Percentiles rank a stretch among this genome's conserved stretches.
Conservation (phyloP, 2,329 filamentous ascomycete genomes). For the Colletotrichum theobromicola region DNA sequence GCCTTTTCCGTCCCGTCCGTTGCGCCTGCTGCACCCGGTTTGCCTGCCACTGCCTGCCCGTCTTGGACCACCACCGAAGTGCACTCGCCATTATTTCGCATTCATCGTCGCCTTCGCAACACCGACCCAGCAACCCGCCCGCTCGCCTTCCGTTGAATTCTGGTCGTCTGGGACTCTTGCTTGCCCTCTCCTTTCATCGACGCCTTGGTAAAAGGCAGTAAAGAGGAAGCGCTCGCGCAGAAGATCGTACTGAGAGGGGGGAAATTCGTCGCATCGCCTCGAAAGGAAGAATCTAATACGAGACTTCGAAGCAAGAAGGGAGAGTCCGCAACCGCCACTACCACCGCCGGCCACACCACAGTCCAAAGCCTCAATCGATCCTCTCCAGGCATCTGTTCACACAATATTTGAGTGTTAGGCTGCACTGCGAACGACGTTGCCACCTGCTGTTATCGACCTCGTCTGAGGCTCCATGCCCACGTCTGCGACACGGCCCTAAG, state of each 20-base stretch:
- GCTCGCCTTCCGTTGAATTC: not conserved
- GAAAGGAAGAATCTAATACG: not conserved
- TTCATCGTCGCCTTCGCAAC: not conserved
- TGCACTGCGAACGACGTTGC: not conserved
- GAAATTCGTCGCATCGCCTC: not conserved
- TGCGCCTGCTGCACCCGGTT: not conserved
- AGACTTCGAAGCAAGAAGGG: constrained; percentile 2
- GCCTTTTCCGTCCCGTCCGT: constrained; percentile 3
- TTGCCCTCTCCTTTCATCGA: not conserved
- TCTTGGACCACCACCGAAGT: not conserved
- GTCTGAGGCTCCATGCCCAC: not conserved
- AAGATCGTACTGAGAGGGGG: not conserved
- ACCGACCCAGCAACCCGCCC: not conserved
- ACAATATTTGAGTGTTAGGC: not conserved
- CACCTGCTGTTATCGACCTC: not conserved
- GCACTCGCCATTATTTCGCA: not conserved
- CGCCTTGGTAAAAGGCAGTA: not conserved
- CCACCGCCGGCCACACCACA: not conserved
- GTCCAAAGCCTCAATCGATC: not conserved
- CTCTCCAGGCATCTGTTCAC: not conserved
- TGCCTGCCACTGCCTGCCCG: not conserved
- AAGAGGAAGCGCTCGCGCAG: not conserved
- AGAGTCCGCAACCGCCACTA: not conserved
- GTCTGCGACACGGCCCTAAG: not conserved
- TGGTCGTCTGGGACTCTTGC: not conserved